Evolutionary conservation across 2,329 filamentous ascomycete genomes (phyloP).

Genomic region (Pseudomassariella vexata): DNA sequence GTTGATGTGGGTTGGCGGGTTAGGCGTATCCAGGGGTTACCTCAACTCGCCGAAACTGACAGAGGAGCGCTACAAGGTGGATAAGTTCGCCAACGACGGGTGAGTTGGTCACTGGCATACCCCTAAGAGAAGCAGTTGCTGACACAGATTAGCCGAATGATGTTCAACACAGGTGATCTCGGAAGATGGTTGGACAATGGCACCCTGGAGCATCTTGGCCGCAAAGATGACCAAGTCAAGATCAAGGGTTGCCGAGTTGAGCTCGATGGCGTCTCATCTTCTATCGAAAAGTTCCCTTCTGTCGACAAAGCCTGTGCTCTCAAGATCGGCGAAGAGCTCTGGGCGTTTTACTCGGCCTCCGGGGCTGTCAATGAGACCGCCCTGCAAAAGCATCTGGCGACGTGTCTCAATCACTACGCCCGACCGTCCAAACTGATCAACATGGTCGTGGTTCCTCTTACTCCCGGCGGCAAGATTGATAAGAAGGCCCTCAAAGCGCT

Average conservation of each 20-base stretch:
- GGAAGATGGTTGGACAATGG: slow-evolving; percentile 49
- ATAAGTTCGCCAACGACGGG: slow-evolving; percentile 46
- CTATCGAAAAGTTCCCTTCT: slow-evolving; percentile 37
- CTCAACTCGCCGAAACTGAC: slow-evolving; percentile 47
- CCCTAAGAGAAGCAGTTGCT: no score
- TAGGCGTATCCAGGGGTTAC: slow-evolving; percentile 50
- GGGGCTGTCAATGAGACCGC: slow-evolving; percentile 25
- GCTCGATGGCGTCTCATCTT: slow-evolving; percentile 50
- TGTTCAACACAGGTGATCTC: slow-evolving; percentile 58
- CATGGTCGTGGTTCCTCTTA: no score
- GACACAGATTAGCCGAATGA: no score
- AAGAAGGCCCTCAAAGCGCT: slow-evolving; percentile 37
- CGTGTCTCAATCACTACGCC: no score
- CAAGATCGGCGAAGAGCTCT: slow-evolving; percentile 39
- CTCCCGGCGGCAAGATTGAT: slow-evolving; percentile 51
- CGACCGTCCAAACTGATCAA: no score
- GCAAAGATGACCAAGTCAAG: slow-evolving; percentile 58
- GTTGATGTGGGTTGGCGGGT: slow-evolving; percentile 51
- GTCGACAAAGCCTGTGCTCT: slow-evolving; percentile 42
- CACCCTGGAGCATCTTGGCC: slow-evolving; percentile 47
- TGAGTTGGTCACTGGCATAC: no score
- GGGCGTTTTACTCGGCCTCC: slow-evolving; percentile 41
- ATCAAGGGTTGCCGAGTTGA: slow-evolving; percentile 58
- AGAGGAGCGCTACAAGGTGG: slow-evolving; percentile 39
- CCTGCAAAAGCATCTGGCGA: slow-evolving; percentile 33